Percentiles rank a stretch among this genome's conserved stretches.
These are phyloP conservation scores for Trichophyton verrucosum DNA, from an alignment of 2,329 filamentous ascomycete genomes.

Conservation along the genomic window DNA sequence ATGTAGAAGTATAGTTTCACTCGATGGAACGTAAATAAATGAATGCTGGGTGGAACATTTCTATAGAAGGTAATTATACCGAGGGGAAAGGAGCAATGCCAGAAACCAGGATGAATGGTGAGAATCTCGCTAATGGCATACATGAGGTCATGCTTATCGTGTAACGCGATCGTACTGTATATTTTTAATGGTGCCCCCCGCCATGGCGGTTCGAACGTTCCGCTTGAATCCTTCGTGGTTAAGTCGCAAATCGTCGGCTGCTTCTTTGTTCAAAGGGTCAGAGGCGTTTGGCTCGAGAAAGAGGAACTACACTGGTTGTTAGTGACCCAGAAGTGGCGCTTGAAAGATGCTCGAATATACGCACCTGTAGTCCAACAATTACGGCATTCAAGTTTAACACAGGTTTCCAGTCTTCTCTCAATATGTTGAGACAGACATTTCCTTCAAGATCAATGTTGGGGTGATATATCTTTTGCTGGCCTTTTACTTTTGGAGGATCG, in stretches of 20 bases:
- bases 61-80: not conserved
- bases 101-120: not conserved
- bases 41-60: not conserved
- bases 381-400: slow-evolving; percentile 94
- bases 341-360: slow-evolving; percentile 14
- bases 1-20: not conserved
- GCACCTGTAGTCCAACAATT: slow-evolving; percentile 79
- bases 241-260: slow-evolving; percentile 75
- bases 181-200: slow-evolving; percentile 62
- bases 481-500: slow-evolving; percentile 94
- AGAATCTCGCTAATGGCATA: not conserved
- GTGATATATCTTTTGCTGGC: slow-evolving; percentile 96
- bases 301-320: slow-evolving; percentile 53
- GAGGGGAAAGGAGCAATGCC: not conserved
- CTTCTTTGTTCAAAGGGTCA: slow-evolving; percentile 97
- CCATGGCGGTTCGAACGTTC: slow-evolving; percentile 77
- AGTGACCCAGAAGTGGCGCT: not conserved
- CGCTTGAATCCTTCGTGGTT: slow-evolving; percentile 84
- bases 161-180: slow-evolving; percentile 66
- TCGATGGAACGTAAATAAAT: not conserved
- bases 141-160: slow-evolving; percentile 36
- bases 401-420: slow-evolving; percentile 98
- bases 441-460: slow-evolving; percentile 97
- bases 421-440: slow-evolving; percentile 94
- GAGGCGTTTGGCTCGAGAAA: slow-evolving; percentile 96